Conservation (phyloP, 2,329 filamentous ascomycete genomes). For the Aspergillus tamarii region DNA sequence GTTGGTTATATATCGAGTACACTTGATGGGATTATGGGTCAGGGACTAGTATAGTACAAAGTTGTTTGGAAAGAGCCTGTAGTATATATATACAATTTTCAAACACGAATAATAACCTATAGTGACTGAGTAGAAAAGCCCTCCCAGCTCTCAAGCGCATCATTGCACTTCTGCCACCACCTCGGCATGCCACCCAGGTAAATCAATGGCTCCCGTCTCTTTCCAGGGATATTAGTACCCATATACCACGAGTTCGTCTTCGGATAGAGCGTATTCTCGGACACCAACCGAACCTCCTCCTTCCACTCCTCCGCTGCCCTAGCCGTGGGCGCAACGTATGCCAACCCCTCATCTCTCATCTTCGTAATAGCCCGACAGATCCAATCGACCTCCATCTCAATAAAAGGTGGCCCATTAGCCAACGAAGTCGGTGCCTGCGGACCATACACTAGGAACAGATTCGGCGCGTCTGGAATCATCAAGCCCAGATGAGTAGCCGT, state of each 20-base stretch:
- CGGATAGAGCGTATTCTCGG: conserved; percentile 19
- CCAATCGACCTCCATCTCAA: conserved; percentile 41
- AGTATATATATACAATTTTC: not conserved
- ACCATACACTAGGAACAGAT: conserved; percentile 48
- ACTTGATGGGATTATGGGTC: too few species aligned
- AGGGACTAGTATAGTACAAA: not conserved
- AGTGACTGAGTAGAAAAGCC: not conserved
- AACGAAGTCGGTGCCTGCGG: conserved; percentile 41
- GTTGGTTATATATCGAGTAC: too few species aligned
- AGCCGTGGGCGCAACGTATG: conserved; percentile 14
- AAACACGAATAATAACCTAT: not conserved
- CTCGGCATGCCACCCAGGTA: conserved; percentile 13
- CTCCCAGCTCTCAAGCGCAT: conserved; percentile 4
- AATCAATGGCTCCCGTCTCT: conserved; percentile 17
- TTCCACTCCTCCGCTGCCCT: conserved; percentile 21
- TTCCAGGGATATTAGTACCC: conserved; percentile 29
- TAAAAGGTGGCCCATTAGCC: conserved; percentile 38
- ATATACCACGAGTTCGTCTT: conserved; percentile 31
- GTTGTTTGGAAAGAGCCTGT: not conserved
- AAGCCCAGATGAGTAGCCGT: conserved; percentile 42
- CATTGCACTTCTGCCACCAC: conserved; percentile 4
- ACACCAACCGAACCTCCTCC: conserved; percentile 15
- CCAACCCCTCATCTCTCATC: conserved; percentile 17
- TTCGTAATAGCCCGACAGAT: conserved; percentile 21
- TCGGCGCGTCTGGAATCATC: conserved; percentile 45